Evolutionary conservation across 805 yeast genomes (phyloP).

Genomic region (Teunomyces panamensis): DNA sequence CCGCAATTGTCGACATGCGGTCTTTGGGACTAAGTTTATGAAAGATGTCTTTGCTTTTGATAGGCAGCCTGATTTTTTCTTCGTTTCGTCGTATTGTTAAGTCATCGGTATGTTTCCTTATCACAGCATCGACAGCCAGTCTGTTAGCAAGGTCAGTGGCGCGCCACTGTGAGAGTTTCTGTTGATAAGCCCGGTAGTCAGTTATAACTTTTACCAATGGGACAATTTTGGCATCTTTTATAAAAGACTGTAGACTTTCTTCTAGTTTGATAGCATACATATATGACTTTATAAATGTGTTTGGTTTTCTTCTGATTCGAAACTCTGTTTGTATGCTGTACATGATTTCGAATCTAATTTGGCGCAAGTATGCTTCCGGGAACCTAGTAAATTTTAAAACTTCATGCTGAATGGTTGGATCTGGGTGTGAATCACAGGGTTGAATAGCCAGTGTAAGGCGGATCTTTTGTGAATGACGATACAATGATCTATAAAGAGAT

Average conservation of each 20-base stretch:
- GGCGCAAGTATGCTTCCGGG: slow-evolving; percentile 1
- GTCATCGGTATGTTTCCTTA: slow-evolving; percentile 5
- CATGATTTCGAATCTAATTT: slow-evolving; percentile 1
- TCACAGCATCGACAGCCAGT: slow-evolving; percentile 10
- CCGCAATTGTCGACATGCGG: slow-evolving; percentile 13
- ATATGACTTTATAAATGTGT: not conserved
- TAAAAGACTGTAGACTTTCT: slow-evolving; percentile 1
- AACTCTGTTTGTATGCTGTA: slow-evolving; percentile 6
- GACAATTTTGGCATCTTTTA: not conserved
- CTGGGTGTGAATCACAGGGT: not conserved
- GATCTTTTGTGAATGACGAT: not conserved
- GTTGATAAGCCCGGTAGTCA: slow-evolving; percentile 5
- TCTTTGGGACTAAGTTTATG: slow-evolving; percentile 7
- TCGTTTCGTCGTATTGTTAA: slow-evolving; percentile 5
- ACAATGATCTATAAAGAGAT: not conserved
- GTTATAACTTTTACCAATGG: not conserved
- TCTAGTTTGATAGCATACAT: not conserved
- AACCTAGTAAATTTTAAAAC: slow-evolving; percentile 1
- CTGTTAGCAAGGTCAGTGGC: slow-evolving; percentile 9
- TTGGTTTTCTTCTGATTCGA: not conserved
- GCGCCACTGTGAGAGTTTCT: slow-evolving; percentile 16
- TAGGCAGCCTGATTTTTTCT: not conserved
- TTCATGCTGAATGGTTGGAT: not conserved
- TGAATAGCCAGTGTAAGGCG: not conserved
- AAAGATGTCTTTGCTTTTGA: slow-evolving; percentile 4